Percentiles rank a stretch among this genome's conserved stretches.
Evolutionary conservation across 2,329 filamentous ascomycete species (phyloP).

Genomic region (Cladosporium cucumerinum): DNA sequence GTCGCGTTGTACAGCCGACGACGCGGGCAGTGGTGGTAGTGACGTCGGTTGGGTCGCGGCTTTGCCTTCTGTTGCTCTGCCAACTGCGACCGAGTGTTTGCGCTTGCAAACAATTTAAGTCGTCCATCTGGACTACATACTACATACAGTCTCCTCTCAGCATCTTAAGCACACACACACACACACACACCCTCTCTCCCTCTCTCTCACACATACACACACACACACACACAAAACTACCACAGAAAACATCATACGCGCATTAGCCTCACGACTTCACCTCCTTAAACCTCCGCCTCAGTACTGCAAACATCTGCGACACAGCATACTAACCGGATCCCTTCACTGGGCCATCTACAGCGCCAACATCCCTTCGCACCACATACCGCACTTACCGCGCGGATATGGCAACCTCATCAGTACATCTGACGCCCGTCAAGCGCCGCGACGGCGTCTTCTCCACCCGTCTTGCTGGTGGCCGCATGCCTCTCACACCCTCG

Average conservation of each 20-base stretch:
- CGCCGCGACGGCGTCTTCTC: conserved; percentile 92
- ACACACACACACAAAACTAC: neutral
- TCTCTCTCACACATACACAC: conserved; percentile 23
- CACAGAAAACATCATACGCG: neutral
- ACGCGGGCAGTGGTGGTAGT: neutral
- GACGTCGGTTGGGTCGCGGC: neutral
- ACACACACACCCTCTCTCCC: conserved; percentile 18
- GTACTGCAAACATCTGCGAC: conserved; percentile 38
- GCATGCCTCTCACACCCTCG: conserved; percentile 91
- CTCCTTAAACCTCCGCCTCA: conserved; percentile 22
- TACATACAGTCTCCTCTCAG: conserved; percentile 24
- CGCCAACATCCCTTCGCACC: conserved; percentile 23
- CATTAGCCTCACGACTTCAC: conserved; percentile 26
- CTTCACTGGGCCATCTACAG: conserved; percentile 38
- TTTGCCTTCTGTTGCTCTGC: neutral
- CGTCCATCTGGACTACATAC: conserved; percentile 13
- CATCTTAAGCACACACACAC: conserved; percentile 21
- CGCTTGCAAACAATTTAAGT: conserved; percentile 2
- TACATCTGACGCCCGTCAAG: conserved; percentile 83
- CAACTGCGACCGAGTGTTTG: conserved; percentile 1
- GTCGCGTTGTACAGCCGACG: neutral
- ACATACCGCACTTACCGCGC: conserved; percentile 28
- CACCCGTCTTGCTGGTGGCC: conserved; percentile 86
- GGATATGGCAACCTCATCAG: conserved; percentile 74
- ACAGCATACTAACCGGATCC: conserved; percentile 36